Percentiles rank a stretch among this genome's conserved stretches.
Evolutionary conservation across 1,284 basidiomycete genomes (phyloP).

Genomic region (Leccinum fuscescens): DNA sequence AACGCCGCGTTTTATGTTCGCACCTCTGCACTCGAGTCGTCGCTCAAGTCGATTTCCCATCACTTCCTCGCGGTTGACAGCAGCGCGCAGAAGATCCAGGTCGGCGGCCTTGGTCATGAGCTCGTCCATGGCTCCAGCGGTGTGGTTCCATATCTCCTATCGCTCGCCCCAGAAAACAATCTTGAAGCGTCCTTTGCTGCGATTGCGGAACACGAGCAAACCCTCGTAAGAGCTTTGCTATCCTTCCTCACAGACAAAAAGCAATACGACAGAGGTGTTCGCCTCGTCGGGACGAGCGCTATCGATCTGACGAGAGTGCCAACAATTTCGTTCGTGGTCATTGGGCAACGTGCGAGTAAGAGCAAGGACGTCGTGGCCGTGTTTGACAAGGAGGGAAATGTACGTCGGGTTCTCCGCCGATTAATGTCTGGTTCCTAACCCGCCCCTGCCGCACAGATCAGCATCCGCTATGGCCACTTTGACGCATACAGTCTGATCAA

Average conservation of each 20-base stretch:
- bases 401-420: conserved; percentile 37
- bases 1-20: conserved; percentile 66
- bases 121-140: conserved; percentile 59
- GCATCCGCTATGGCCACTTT: conserved; percentile 77
- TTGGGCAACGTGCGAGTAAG: conserved; percentile 48
- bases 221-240: conserved; percentile 42
- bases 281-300: conserved; percentile 62
- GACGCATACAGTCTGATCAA: conserved; percentile 70
- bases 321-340: conserved; percentile 71
- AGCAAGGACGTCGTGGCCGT: conserved; percentile 64
- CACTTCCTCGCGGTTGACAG: conserved; percentile 61
- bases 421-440: conserved; percentile 1
- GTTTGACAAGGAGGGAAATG: conserved; percentile 59
- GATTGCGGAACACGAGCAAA: conserved; percentile 47
- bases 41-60: conserved; percentile 61
- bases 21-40: conserved; percentile 40
- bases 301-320: conserved; percentile 52
- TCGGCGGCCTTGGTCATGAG: conserved; percentile 75
- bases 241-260: conserved; percentile 39
- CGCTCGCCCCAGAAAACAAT: conserved; percentile 48
- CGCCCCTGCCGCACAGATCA: conserved; percentile 47
- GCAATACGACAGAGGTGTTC: conserved; percentile 54
- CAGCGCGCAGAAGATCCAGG: conserved; percentile 63
- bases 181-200: conserved; percentile 47
- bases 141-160: conserved; percentile 63